A percentile compares a stretch with the other conserved stretches of the same genome.
Conservation (phyloP, 2,329 filamentous ascomycete species). For the Fusarium sp. region DNA sequence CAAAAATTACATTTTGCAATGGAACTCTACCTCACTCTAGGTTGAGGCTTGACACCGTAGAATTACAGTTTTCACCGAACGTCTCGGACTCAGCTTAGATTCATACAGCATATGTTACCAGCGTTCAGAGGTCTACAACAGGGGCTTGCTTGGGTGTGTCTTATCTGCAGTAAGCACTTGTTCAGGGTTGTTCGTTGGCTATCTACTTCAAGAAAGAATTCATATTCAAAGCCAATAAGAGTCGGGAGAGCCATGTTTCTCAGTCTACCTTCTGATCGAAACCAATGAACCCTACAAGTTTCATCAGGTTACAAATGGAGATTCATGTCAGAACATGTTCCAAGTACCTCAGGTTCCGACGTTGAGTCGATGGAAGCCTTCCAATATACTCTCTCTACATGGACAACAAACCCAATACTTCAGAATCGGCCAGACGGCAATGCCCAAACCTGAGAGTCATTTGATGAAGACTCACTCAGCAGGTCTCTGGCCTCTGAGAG, state of each 20-base stretch:
- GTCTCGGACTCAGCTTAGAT: too few relatives aligned
- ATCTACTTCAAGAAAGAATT: neutral
- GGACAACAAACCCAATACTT: too few relatives aligned
- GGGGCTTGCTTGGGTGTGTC: conserved; percentile 1
- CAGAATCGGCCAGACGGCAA: neutral
- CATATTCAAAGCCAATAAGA: neutral
- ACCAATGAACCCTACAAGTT: neutral
- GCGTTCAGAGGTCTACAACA: neutral
- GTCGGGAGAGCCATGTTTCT: neutral
- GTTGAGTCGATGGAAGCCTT: too few relatives aligned
- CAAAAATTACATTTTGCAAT: neutral
- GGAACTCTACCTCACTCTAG: neutral
- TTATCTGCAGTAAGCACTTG: conserved; percentile 29
- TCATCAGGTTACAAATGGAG: neutral
- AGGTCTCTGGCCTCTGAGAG: conserved; percentile 14
- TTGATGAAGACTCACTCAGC: conserved; percentile 13
- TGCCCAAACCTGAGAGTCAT: neutral
- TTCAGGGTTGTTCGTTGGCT: conserved; percentile 3
- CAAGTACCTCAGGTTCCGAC: too few relatives aligned
- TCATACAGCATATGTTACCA: too few relatives aligned
- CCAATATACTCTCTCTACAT: too few relatives aligned
- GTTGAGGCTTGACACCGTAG: neutral
- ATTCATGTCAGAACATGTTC: neutral
- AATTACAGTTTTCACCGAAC: neutral
- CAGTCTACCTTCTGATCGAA: neutral